Percentiles rank a stretch among this genome's conserved stretches.
Evolutionary conservation across 228 moss, liverwort and hornwort genomes (phyloP).

Genomic region (Sphagnum fallax): DNA sequence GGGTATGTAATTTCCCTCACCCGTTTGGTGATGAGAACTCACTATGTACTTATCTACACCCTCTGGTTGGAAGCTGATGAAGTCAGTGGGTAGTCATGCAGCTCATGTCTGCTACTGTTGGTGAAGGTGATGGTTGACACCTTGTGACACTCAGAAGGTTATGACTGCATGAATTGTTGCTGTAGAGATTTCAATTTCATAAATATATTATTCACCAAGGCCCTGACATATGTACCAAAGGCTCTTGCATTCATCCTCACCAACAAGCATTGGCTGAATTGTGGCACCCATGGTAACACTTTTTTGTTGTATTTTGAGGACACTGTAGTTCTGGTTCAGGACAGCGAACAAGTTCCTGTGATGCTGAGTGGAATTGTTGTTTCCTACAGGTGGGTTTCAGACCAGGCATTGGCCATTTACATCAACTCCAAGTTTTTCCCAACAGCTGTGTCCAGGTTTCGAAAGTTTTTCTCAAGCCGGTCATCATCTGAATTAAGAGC

Average conservation of each 20-base stretch:
- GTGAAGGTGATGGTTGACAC: no score
- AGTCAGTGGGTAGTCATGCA: no score
- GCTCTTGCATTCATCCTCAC: no score
- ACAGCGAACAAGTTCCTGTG: not conserved
- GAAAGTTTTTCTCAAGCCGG: constrained; percentile 71
- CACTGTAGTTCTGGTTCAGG: no score
- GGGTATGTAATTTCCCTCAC: constrained; percentile 40
- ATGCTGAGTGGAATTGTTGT: not conserved
- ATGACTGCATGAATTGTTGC: not conserved
- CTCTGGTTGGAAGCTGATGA: no score
- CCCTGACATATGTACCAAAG: no score
- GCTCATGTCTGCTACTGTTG: no score
- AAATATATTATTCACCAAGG: not conserved
- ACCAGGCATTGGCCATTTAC: constrained; percentile 83
- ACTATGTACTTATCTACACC: no score
- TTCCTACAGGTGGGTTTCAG: constrained; percentile 80
- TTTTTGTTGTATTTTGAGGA: no score
- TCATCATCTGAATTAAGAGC: constrained; percentile 61
- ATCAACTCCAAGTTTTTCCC: constrained; percentile 98
- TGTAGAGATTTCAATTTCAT: not conserved
- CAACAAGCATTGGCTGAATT: no score
- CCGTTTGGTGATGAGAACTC: not conserved
- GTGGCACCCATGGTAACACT: no score
- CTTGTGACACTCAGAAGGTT: not conserved
- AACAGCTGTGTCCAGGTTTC: constrained; percentile 68